Conservation (phyloP, 352 stramenopile species). For the Phytophthora parvispora region DNA sequence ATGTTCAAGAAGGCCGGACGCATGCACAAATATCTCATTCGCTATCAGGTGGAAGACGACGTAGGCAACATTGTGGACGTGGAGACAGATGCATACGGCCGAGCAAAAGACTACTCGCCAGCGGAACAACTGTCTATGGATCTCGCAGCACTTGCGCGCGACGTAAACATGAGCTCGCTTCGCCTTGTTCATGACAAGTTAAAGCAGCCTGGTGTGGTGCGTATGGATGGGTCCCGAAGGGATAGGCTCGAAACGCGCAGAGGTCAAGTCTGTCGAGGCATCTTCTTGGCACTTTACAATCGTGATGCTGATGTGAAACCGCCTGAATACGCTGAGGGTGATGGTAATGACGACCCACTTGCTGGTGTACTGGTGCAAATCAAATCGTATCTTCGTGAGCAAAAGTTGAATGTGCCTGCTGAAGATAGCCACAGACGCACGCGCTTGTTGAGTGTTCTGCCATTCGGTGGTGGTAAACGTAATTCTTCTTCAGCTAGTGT, state of each 20-base stretch:
- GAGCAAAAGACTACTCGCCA: constrained; percentile 55
- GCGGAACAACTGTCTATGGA: constrained; percentile 64
- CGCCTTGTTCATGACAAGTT: constrained; percentile 46
- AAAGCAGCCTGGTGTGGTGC: constrained; percentile 32
- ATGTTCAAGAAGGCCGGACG: constrained; percentile 82
- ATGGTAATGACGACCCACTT: constrained; percentile 42
- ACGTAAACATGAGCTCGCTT: constrained; percentile 42
- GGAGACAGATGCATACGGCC: constrained; percentile 72
- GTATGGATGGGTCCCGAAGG: constrained; percentile 3
- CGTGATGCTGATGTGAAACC: constrained; percentile 56
- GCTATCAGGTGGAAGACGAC: constrained; percentile 72
- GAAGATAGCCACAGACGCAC: constrained; percentile 7
- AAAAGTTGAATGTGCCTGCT: constrained; percentile 4
- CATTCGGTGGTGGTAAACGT: constrained; percentile 12
- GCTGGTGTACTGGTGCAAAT: constrained; percentile 55
- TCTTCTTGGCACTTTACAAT: constrained; percentile 75
- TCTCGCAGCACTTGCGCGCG: constrained; percentile 59
- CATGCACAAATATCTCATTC: constrained; percentile 69
- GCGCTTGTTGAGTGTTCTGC: constrained; percentile 19
- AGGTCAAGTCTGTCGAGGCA: constrained; percentile 59
- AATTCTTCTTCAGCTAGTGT: neutral
- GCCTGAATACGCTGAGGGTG: constrained; percentile 25
- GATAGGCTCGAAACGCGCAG: constrained; percentile 18
- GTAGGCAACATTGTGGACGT: constrained; percentile 70
- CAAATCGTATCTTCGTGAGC: constrained; percentile 54